Conservation (phyloP, 2,329 filamentous ascomycete species). For the Hypoxylon sp. region DNA sequence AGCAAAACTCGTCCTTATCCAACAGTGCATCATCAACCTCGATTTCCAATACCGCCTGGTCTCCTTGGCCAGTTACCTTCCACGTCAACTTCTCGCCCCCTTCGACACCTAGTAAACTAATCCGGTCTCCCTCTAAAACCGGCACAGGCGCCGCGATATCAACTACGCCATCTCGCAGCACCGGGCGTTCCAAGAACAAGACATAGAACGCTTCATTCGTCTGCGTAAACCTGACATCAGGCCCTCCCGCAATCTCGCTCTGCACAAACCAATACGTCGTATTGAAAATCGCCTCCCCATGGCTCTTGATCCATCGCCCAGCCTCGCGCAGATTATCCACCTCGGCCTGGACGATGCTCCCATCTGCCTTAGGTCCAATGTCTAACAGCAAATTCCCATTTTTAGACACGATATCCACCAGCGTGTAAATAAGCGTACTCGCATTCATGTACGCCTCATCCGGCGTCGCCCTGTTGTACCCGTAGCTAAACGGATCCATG, state of each 20-base stretch:
- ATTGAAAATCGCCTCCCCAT: conserved; percentile 70
- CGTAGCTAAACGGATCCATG: conserved; percentile 73
- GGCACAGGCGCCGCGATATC: conserved; percentile 62
- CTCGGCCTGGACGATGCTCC: conserved; percentile 66
- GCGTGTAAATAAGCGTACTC: conserved; percentile 60
- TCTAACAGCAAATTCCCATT: conserved; percentile 68
- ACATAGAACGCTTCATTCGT: conserved; percentile 68
- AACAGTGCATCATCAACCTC: conserved; percentile 41
- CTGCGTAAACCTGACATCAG: conserved; percentile 65
- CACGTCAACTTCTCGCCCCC: conserved; percentile 51
- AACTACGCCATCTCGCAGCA: conserved; percentile 53
- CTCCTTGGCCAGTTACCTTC: conserved; percentile 38
- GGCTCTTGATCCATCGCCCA: conserved; percentile 67
- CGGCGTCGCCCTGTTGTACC: conserved; percentile 70
- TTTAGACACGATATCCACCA: conserved; percentile 53
- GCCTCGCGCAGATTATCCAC: conserved; percentile 64
- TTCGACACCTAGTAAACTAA: conserved; percentile 60
- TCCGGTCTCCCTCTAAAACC: conserved; percentile 61
- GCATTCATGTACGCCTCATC: conserved; percentile 67
- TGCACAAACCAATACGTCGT: conserved; percentile 63
- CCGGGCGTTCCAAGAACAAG: conserved; percentile 60
- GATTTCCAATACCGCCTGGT: conserved; percentile 38
- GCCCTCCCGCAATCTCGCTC: conserved; percentile 46
- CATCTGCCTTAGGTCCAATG: conserved; percentile 69
- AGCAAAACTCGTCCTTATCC: conserved; percentile 49